Evolutionary conservation across 352 stramenopile genomes (phyloP).

Genomic region (Pythium dissimile): DNA sequence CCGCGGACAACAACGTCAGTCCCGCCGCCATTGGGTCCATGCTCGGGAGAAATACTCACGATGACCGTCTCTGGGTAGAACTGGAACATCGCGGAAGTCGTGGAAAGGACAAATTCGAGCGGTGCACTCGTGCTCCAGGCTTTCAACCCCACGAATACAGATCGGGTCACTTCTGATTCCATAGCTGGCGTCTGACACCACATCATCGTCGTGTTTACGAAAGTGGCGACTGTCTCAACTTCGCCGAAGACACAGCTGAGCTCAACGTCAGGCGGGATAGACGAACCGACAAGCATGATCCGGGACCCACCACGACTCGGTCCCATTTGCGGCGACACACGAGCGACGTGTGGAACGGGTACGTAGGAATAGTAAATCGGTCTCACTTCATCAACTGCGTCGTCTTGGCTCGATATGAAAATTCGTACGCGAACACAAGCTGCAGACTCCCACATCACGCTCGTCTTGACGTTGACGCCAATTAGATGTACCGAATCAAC

Average conservation of each 20-base stretch:
- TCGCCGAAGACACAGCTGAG: slow-evolving; percentile 41
- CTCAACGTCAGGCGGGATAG: slow-evolving; percentile 26
- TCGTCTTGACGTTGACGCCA: slow-evolving; percentile 25
- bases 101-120: slow-evolving; percentile 22
- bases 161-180: slow-evolving; percentile 4
- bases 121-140: slow-evolving; percentile 16
- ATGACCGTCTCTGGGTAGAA: slow-evolving; percentile 30
- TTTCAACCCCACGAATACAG: slow-evolving; percentile 32
- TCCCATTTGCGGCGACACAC: slow-evolving; percentile 11
- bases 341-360: not conserved
- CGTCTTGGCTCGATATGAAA: slow-evolving; percentile 3
- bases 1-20: slow-evolving; percentile 27
- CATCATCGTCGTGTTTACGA: slow-evolving; percentile 22
- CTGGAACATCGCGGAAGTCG: slow-evolving; percentile 31
- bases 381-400: not conserved
- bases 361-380: slow-evolving; percentile 7
- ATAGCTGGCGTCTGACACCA: slow-evolving; percentile 30
- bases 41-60: slow-evolving; percentile 24
- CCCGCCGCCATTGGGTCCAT: slow-evolving; percentile 32
- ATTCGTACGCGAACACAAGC: slow-evolving; percentile 10
- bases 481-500: slow-evolving; percentile 16
- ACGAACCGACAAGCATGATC: slow-evolving; percentile 29
- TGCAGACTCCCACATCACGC: slow-evolving; percentile 4
- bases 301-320: slow-evolving; percentile 33
- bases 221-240: slow-evolving; percentile 27